Percentiles rank a stretch among this genome's conserved stretches.
phyloP scores from a whole-genome alignment of 192 early-diverging fungal genomes.

The Oehlia diaphana region DNA sequence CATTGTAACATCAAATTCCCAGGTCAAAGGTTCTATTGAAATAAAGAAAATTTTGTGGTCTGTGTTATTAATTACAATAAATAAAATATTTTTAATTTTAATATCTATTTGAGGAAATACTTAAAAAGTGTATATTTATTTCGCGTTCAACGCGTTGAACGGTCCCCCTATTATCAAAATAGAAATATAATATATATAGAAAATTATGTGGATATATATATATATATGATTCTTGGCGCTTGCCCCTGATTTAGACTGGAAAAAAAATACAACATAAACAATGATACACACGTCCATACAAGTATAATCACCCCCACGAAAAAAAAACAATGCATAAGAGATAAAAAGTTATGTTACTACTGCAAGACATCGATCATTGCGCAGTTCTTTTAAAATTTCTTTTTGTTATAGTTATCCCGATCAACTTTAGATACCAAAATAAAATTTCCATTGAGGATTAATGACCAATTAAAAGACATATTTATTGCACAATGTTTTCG shows the following conservation, averaged over 20 bases:
- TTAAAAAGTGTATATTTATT: too few species aligned
- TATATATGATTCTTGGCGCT: neutral
- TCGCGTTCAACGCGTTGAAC: too few species aligned
- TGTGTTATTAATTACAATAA: too few species aligned
- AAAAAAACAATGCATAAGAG: neutral
- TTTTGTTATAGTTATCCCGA: too few species aligned
- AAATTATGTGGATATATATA: too few species aligned
- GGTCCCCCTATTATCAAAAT: too few species aligned
- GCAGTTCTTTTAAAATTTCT: too few species aligned
- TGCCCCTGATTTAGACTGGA: neutral
- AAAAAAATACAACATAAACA: neutral
- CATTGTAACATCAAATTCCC: neutral
- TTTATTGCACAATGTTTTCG: neutral
- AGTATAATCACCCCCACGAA: neutral
- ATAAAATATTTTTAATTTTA: too few species aligned
- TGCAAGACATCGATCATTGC: too few species aligned
- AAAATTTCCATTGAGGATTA: neutral
- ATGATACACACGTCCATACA: neutral
- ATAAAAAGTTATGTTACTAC: neutral
- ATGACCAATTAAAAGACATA: neutral
- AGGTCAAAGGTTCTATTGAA: neutral
- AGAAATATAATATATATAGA: too few species aligned
- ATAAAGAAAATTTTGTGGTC: neutral
- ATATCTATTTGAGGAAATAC: too few species aligned
- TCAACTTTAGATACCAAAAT: neutral